Conservation (phyloP, 1,284 basidiomycete species). For the Ustilago lituana region DNA sequence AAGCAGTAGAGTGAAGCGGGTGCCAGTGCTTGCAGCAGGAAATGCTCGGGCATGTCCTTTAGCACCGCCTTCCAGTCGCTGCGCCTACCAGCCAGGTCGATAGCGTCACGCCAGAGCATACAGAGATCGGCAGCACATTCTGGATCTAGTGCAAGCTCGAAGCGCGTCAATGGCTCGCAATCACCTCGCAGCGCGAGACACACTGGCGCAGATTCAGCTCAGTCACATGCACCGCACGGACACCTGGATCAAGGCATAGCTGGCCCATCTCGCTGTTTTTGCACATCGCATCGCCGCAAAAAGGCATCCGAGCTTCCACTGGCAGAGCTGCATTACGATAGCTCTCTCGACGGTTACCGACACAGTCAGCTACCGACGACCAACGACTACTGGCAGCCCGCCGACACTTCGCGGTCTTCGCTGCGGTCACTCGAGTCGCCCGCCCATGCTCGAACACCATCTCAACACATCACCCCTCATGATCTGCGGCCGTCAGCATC, state of each 20-base stretch:
- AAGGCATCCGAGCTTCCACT: slow-evolving; percentile 36
- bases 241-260: slow-evolving; percentile 16
- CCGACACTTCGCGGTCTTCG: not conserved
- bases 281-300: slow-evolving; percentile 6
- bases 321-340: slow-evolving; percentile 24
- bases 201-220: not conserved
- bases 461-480: too few species aligned
- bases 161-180: not conserved
- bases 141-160: slow-evolving; percentile 13
- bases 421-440: too few species aligned
- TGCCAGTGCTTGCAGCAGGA: slow-evolving; percentile 7
- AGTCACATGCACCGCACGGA: slow-evolving; percentile 30
- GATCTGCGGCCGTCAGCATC: too few species aligned
- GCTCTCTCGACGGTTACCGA: slow-evolving; percentile 16
- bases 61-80: slow-evolving; percentile 37
- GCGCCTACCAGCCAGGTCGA: slow-evolving; percentile 24
- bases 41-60: slow-evolving; percentile 41
- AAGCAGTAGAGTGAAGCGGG: not conserved
- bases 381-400: slow-evolving; percentile 13
- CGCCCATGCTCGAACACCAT: not conserved
- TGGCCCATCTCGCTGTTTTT: slow-evolving; percentile 46
- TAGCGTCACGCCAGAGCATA: slow-evolving; percentile 4
- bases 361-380: slow-evolving; percentile 5
- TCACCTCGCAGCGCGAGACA: not conserved
- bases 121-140: not conserved